Conservation (phyloP, 2,329 filamentous ascomycete genomes). For the Colletotrichum tropicicola region DNA sequence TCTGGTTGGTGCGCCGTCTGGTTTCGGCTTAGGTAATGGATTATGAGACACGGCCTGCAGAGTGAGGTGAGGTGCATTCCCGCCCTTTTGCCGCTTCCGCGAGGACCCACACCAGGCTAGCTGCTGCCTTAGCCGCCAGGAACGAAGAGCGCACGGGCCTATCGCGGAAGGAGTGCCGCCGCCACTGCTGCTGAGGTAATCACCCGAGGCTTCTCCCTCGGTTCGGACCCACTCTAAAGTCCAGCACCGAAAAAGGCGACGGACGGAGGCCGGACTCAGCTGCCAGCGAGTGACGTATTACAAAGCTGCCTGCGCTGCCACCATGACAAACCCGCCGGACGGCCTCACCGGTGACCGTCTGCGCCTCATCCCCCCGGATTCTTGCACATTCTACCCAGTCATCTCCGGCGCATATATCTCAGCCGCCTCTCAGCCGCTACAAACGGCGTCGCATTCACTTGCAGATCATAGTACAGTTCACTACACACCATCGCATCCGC, state of each 20-base stretch:
- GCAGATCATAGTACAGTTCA: neutral
- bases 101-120: neutral
- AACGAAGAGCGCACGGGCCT: neutral
- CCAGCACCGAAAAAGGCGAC: neutral
- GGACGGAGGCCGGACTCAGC: constrained; percentile 1
- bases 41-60: neutral
- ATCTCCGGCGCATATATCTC: constrained; percentile 6
- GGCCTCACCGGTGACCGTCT: constrained; percentile 26
- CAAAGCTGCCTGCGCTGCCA: constrained; percentile 48
- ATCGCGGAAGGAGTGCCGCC: too few relatives aligned
- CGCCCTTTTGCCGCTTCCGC: neutral
- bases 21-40: constrained; percentile 13
- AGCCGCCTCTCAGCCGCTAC: neutral
- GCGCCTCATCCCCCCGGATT: constrained; percentile 23
- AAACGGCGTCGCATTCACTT: neutral
- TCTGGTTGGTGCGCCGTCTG: neutral
- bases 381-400: constrained; percentile 12
- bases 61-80: neutral
- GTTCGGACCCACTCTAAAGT: constrained; percentile 5
- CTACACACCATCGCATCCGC: neutral
- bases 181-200: constrained; percentile 11
- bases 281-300: constrained; percentile 46
- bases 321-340: constrained; percentile 38
- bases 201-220: constrained; percentile 1
- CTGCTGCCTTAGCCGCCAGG: constrained; percentile 19